Evolutionary conservation across 331 rosid genomes (phyloP).

Genomic region (Cucumis variabilis): DNA sequence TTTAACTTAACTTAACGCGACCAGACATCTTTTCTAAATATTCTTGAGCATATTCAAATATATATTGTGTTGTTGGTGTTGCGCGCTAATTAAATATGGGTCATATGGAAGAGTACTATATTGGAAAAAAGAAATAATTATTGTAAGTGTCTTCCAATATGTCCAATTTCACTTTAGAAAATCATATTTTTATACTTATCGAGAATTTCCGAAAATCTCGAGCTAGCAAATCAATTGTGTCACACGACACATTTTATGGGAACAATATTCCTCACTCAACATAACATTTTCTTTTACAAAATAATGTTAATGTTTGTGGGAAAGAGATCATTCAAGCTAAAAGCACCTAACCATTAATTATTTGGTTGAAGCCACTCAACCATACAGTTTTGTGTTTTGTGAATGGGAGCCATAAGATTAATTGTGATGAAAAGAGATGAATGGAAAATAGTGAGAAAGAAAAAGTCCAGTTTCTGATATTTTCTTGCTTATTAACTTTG

Average conservation of each 20-base stretch:
- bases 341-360: constrained; percentile 16
- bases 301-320: constrained; percentile 3
- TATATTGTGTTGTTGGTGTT: neutral
- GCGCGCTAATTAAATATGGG: neutral
- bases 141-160: neutral
- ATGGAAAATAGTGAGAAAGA: neutral
- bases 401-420: constrained; percentile 23
- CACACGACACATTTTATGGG: neutral
- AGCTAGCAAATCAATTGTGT: neutral
- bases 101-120: neutral
- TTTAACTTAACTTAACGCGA: no score
- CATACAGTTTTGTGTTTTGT: constrained; percentile 25
- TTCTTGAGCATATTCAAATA: no score
- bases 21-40: no score
- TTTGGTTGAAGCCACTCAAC: constrained; percentile 18
- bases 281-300: neutral
- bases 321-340: neutral
- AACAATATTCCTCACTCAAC: neutral
- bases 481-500: neutral
- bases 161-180: neutral
- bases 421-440: neutral
- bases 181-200: no score
- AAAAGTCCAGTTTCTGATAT: neutral
- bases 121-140: no score
- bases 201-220: no score